phyloP scores from a whole-genome alignment of 2,329 filamentous ascomycete genomes.

The Hyphodiscus sp. region DNA sequence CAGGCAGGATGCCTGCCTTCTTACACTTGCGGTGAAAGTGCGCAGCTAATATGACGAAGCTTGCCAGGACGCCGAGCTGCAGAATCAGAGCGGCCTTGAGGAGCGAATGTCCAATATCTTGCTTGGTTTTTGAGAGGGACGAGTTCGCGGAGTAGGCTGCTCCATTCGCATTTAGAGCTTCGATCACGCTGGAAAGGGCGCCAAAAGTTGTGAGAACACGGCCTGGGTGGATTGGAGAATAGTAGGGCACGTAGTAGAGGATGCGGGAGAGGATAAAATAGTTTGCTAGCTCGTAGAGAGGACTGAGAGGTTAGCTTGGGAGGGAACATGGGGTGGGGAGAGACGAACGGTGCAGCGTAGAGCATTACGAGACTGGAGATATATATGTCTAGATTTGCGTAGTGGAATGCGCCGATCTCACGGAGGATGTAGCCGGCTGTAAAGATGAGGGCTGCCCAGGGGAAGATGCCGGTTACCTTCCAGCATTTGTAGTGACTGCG shows the following conservation, averaged over 20 bases:
- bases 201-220: constrained; percentile 41
- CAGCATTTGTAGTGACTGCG: constrained; percentile 50
- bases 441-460: constrained; percentile 49
- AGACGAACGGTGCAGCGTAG: constrained; percentile 25
- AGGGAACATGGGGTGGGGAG: constrained; percentile 2
- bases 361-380: constrained; percentile 35
- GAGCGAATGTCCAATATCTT: constrained; percentile 38
- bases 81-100: constrained; percentile 46
- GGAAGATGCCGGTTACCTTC: constrained; percentile 47
- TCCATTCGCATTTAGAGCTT: constrained; percentile 43
- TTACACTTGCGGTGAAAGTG: constrained; percentile 43
- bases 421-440: constrained; percentile 49
- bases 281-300: constrained; percentile 54
- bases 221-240: constrained; percentile 44
- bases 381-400: constrained; percentile 39
- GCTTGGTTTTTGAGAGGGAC: constrained; percentile 32
- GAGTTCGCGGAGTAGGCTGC: constrained; percentile 42
- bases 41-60: constrained; percentile 43
- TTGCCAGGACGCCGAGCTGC: constrained; percentile 46
- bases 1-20: constrained; percentile 26
- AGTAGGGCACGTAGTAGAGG: constrained; percentile 55
- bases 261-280: constrained; percentile 55
- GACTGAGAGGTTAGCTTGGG: constrained; percentile 33
- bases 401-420: constrained; percentile 45
- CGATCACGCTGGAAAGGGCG: constrained; percentile 40